A percentile compares a stretch with the other conserved stretches of the same genome.
These are phyloP conservation scores for Fagopyrum tataricum DNA, from an alignment of 148 eudicot genomes.

Conservation along the genomic window DNA sequence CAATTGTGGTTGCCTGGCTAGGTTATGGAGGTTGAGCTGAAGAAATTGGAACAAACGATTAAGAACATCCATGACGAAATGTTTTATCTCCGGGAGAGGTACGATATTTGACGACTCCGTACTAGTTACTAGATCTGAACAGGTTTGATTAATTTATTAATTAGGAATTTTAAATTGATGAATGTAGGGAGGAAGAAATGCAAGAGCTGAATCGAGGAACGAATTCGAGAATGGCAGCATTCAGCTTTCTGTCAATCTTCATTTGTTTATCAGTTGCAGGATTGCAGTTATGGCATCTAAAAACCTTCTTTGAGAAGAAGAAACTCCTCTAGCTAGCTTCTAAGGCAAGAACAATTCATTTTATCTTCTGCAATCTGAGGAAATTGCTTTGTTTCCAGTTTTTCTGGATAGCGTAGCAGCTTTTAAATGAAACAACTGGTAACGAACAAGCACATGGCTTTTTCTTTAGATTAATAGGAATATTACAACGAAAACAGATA, in stretches of 20 bases:
- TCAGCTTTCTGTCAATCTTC: conserved; percentile 39
- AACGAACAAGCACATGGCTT: neutral
- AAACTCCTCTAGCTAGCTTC: conserved; percentile 33
- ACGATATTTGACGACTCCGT: neutral
- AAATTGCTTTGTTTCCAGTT: too few species aligned
- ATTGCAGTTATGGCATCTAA: conserved; percentile 52
- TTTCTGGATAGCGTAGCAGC: neutral
- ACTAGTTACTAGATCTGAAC: too few species aligned
- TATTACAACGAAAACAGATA: too few species aligned
- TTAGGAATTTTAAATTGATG: neutral
- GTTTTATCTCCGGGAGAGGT: conserved; percentile 78
- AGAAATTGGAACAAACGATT: conserved; percentile 39
- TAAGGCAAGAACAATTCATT: neutral
- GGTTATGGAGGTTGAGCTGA: conserved; percentile 47
- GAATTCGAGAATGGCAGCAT: conserved; percentile 39
- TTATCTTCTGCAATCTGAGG: neutral
- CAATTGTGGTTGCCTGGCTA: conserved; percentile 12
- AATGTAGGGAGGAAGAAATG: conserved; percentile 51
- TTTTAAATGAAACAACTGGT: neutral
- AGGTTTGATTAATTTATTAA: too few species aligned
- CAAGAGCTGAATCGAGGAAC: conserved; percentile 45
- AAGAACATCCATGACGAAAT: conserved; percentile 55
- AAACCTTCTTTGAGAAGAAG: conserved; percentile 52
- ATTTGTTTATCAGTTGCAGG: conserved; percentile 45
- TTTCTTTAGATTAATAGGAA: too few species aligned